A percentile compares a stretch with the other conserved stretches of the same genome.
Conservation (phyloP, 169 alveolate species). For the Plasmodium fragile region DNA sequence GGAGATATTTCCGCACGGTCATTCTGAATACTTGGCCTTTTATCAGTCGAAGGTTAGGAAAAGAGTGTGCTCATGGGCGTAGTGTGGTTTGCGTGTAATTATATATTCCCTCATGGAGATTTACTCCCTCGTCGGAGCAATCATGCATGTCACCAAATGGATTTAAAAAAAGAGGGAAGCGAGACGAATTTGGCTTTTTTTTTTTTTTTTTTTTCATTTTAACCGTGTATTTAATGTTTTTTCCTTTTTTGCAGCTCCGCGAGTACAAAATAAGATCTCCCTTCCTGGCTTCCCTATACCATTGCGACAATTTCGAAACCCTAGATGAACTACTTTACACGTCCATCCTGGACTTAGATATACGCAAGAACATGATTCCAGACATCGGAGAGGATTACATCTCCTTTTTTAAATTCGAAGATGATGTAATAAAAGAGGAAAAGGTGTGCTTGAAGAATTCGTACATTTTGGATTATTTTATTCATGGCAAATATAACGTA, state of each 20-base stretch:
- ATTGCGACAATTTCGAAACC: conserved; percentile 15
- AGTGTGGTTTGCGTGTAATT: background rate
- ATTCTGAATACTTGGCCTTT: conserved; percentile 26
- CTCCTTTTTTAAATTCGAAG: conserved; percentile 55
- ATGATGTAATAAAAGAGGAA: conserved; percentile 64
- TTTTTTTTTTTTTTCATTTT: conserved; percentile 1
- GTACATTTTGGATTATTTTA: conserved; percentile 83
- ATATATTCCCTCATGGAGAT: background rate
- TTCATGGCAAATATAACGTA: conserved; percentile 81
- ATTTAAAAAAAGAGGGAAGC: background rate
- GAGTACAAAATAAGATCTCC: conserved; percentile 67
- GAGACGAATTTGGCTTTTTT: conserved; percentile 1
- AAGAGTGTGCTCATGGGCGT: background rate
- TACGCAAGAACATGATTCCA: conserved; percentile 55
- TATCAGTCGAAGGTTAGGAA: conserved; percentile 38
- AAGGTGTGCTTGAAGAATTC: conserved; percentile 78
- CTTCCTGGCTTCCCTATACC: conserved; percentile 35
- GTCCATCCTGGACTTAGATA: conserved; percentile 33
- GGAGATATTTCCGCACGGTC: conserved; percentile 16
- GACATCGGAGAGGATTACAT: conserved; percentile 42
- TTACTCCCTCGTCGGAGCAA: background rate
- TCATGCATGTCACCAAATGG: background rate
- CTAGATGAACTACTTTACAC: conserved; percentile 66
- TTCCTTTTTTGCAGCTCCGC: conserved; percentile 12
- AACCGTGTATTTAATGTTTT: background rate